A percentile compares a stretch with the other conserved stretches of the same genome.
Conservation (phyloP, 352 stramenopile genomes). For the Pythium dissimile region DNA sequence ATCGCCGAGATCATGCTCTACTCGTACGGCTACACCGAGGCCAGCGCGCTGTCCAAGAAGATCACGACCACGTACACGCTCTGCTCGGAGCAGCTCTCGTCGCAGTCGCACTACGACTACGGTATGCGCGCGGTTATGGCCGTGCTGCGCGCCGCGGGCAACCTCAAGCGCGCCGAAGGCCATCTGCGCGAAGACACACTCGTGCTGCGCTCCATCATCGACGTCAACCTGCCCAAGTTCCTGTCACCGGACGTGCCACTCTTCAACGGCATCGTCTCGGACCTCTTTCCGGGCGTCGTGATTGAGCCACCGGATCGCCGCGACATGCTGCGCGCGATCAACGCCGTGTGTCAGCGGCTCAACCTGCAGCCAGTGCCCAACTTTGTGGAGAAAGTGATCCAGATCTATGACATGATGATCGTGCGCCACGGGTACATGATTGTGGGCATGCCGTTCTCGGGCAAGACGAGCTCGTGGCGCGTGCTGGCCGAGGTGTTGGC, state of each 20-base stretch:
- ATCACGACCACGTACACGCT: constrained; percentile 93
- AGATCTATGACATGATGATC: constrained; percentile 97
- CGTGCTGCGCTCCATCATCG: constrained; percentile 90
- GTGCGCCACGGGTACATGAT: constrained; percentile 96
- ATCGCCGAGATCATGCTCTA: constrained; percentile 95
- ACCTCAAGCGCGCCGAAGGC: constrained; percentile 82
- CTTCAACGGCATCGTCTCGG: constrained; percentile 93
- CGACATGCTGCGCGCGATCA: constrained; percentile 84
- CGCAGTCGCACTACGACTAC: constrained; percentile 96
- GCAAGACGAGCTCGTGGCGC: constrained; percentile 90
- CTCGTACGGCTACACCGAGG: constrained; percentile 91
- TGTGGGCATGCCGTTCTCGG: constrained; percentile 92
- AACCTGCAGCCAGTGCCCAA: constrained; percentile 86
- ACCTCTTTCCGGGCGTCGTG: constrained; percentile 90
- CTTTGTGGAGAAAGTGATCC: constrained; percentile 93
- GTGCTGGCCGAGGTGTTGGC: constrained; percentile 89
- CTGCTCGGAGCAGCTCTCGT: constrained; percentile 93
- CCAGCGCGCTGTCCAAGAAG: constrained; percentile 89
- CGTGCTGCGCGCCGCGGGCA: constrained; percentile 90
- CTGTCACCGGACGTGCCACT: constrained; percentile 91
- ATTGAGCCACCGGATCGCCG: constrained; percentile 87
- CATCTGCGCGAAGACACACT: constrained; percentile 86
- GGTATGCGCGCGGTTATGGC: constrained; percentile 94
- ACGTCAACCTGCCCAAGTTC: constrained; percentile 95
- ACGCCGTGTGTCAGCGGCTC: constrained; percentile 72